Base-by-base conservation (phyloP, 2,329 filamentous ascomycete species). In the Emergomyces orientalis region DNA sequence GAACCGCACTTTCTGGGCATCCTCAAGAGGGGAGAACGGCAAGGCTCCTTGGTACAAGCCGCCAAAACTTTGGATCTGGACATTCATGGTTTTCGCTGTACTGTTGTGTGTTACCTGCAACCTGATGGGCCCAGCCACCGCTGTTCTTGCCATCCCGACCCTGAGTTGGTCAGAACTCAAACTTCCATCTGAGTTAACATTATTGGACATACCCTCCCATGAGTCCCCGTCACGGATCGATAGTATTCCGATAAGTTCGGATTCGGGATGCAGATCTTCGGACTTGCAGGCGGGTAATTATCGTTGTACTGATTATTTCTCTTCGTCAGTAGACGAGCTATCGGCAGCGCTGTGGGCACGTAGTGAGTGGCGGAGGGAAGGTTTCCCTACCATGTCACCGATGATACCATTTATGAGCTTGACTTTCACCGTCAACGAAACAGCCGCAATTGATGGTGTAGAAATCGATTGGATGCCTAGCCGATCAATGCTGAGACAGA, bases 101-200 rank as follows among this genome's bases (percentile, higher is more conserved):
- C 27, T 55, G 27, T 63, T 72, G 9, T 69, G 68, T 43, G 62
- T 67, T 11, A 39, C 72, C 1, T 69, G 68, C 59, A 74, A 72
- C 47, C 62, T 74, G 4, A 74, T 73, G 69, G 71, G 71, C 13
- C 71, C 72, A 11, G 68, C 70, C 5, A 67, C 66, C 14, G 70
- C 71, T 14, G 70, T 72, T 1, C 60, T 73, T 8, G 66, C 69
- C 7, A 61, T 73, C 1, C 71, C 70, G 2, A 67, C 64, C n/a
- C 56, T 71, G 45, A 65, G 69, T 39, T 71, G 67, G 68, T 41
- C 69, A 13, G 62, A 68, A 11, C 30, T 19, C 17, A 54, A 58
- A 25, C 41, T 39, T 39, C 66, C 56, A 32, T 34, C 32, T 32
- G 59, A 60, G n/a, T 45, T 62, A 39, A 19, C n/a, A 5, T 39